These are phyloP conservation scores for Aspergillus mulundensis DNA, from an alignment of 495 filamentous ascomycete species.

Conservation along the genomic window DNA sequence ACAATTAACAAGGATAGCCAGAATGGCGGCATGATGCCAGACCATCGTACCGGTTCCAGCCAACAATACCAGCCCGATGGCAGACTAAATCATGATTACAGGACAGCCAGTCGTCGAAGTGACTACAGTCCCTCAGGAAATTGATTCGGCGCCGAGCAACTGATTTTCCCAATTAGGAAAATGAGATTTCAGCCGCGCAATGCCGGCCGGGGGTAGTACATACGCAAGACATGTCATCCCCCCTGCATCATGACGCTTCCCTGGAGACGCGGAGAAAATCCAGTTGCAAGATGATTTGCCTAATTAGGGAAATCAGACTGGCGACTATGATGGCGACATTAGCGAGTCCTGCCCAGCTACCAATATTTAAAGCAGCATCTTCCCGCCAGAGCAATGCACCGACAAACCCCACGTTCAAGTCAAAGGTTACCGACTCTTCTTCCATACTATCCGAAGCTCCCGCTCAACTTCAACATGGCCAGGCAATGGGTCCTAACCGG, in stretches of 20 bases:
- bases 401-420: too few relatives aligned
- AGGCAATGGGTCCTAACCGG: conserved; percentile 19
- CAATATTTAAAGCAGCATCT: background rate
- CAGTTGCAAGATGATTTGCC: background rate
- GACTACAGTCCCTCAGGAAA: too few relatives aligned
- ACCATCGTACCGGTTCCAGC: background rate
- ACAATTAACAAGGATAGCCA: too few relatives aligned
- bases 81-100: too few relatives aligned
- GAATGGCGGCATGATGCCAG: background rate
- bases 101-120: too few relatives aligned
- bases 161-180: conserved; percentile 14
- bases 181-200: background rate
- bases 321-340: background rate
- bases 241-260: background rate
- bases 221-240: too few relatives aligned
- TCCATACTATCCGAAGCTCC: too few relatives aligned
- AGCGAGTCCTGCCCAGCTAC: background rate
- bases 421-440: too few relatives aligned
- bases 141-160: too few relatives aligned
- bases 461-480: conserved; percentile 15
- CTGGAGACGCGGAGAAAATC: background rate
- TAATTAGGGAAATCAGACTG: background rate
- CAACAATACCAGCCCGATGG: background rate
- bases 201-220: background rate
- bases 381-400: background rate